phyloP scores from a whole-genome alignment of 225 moss, liverwort and hornwort genomes.

The Ulota crispa region DNA sequence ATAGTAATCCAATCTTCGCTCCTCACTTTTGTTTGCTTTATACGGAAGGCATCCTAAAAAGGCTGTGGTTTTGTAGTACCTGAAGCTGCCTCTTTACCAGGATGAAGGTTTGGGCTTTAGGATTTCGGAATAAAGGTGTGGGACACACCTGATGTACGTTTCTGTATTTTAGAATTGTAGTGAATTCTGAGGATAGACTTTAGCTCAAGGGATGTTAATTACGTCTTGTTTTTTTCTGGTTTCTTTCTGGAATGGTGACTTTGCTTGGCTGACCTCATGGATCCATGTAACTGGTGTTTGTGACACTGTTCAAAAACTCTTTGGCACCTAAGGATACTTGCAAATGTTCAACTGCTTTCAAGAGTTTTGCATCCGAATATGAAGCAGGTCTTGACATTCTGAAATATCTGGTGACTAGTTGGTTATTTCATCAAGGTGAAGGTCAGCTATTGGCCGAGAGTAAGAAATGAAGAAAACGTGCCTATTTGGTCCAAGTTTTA shows the following conservation, averaged over 20 bases:
- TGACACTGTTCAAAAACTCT: not conserved
- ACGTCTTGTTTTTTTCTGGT: not conserved
- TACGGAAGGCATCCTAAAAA: not conserved
- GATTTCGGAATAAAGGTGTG: conserved; percentile 7
- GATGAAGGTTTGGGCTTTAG: not conserved
- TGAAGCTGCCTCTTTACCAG: not conserved
- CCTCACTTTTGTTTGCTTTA: not conserved
- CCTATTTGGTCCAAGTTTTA: not conserved
- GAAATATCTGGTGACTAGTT: not conserved
- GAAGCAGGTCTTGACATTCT: not conserved
- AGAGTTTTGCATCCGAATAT: not conserved
- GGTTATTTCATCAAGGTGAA: too few species aligned
- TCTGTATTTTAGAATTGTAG: conserved; percentile 1
- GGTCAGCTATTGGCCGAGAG: too few species aligned
- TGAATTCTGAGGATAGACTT: conserved; percentile 5
- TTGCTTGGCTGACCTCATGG: not conserved
- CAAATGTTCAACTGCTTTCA: not conserved
- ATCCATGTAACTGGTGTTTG: not conserved
- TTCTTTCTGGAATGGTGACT: not conserved
- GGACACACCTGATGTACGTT: conserved; percentile 2
- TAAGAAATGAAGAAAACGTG: not conserved
- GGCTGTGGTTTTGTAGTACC: not conserved
- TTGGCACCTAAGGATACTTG: not conserved
- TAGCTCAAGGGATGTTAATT: not conserved
- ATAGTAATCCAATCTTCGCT: not conserved